Base-by-base conservation (phyloP, 345 rosid genomes). In the Citrus inodora region DNA sequence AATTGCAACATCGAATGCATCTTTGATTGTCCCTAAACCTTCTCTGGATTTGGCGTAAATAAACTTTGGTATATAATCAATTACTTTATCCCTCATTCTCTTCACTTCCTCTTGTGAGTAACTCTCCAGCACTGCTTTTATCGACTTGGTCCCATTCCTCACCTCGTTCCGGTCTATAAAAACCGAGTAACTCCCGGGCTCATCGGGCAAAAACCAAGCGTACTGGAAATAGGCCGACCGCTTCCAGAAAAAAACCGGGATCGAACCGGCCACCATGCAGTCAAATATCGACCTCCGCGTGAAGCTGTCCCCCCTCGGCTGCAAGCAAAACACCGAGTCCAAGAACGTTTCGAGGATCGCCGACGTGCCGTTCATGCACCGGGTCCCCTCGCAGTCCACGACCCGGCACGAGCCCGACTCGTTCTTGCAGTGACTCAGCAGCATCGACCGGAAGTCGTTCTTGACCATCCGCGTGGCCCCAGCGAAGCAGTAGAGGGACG, bases 241-340 rank as follows among this genome's bases (percentile, higher is more conserved):
- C n/a, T 75, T 83, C 99, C 99, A 97, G 83, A 97, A 97, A 70
- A 97, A 83, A 53, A 97, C 99, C 67, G 98, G 99, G 73, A 97
- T 94, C 70, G 98, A 88, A 79, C 98, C 99, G 66, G 98, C 97
- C 25, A 97, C 51, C 98, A 97, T 91, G 82, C 99, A 97, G 60
- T 97, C 99, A 25, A 97, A 97, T 1, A 97, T 89, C 4, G 98
- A 97, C 70, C 98, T 70, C 25, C 99, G 93, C 5, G 98, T 93
- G 87, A 97, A 97, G 59, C 98, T 97, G 51, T 97, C 98, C 2
- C 98, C 99, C 24, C 99, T 83, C 14, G 99, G 99, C 79, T 97
- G 98, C 10, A 97, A 79, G 62, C 98, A 97, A 59, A 94, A 97
- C 70, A 90, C 90, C 4, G 98, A 92, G 55, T 89, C 91, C 67